Evolutionary conservation across 306 rosid genomes (phyloP), one percentile per base, ranked within the genome.

Genomic region (Sindora glabra): DNA sequence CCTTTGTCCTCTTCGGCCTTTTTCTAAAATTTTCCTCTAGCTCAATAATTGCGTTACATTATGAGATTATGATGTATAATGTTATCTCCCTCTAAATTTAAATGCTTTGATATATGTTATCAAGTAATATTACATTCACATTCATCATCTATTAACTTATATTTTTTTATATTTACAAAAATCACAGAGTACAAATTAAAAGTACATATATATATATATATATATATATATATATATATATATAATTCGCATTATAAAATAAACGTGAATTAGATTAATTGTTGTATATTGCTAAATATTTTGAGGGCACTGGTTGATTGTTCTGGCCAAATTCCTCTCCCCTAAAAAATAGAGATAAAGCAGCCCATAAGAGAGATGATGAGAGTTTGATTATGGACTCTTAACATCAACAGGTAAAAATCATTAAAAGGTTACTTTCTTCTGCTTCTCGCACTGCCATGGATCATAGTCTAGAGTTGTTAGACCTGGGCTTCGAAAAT

Each of bases 1-100:
- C 82, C 78, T 52, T 73, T 63, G 82, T 64, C 68, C 65, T 67
- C 78, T 72, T 72, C 55, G 59, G 53, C 47, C 5, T 11, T 12
- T 1, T 23, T 8, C 32, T 8, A 15, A 5, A 16, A 41, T 60
- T n/a, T 34, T 19, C n/a, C n/a, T 25, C 8, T 23, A 5, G 15
- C 27, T 49, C 8, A 25, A 23, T 8, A 30, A 54, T 32, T 54
- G 47, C 10, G 14, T 12, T 40, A 40, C 47, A 11, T 11, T 30
- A 30, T 30, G 36, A 30, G 8, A 30, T 30, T 30, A 30, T 30
- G 8, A 11, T 40, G 7, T 2, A n/a, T n/a, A n/a, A n/a, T n/a
- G n/a, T n/a, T n/a, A n/a, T n/a, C n/a, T n/a, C n/a, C n/a, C n/a
- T n/a, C n/a, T n/a, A n/a, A n/a, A n/a, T n/a, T n/a, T n/a, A n/a